Evolutionary conservation across 768 basidiomycete species (phyloP).

Genomic region (Podaxis sp.): DNA sequence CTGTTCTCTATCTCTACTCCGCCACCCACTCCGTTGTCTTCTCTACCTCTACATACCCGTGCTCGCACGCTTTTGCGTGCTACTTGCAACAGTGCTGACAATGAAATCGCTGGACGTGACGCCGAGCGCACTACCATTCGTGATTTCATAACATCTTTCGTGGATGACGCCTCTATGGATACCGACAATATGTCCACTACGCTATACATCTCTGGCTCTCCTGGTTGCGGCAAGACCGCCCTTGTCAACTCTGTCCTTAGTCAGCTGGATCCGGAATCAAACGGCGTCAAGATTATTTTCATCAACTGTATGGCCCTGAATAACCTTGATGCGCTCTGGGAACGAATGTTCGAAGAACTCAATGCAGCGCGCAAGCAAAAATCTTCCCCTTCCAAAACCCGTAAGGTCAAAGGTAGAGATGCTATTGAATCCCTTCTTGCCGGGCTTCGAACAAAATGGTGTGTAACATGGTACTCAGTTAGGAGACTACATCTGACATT

Average conservation of each 20-base stretch:
- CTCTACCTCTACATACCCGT: constrained; percentile 53
- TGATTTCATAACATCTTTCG: constrained; percentile 59
- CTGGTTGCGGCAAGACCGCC: constrained; percentile 92
- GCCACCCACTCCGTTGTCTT: constrained; percentile 56
- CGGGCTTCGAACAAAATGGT: constrained; percentile 56
- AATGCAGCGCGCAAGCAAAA: constrained; percentile 34
- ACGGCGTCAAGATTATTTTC: constrained; percentile 47
- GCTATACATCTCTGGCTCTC: constrained; percentile 90
- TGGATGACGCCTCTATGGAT: constrained; percentile 29
- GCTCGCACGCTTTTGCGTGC: constrained; percentile 71
- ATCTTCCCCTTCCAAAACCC: constrained; percentile 27
- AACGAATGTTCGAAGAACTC: constrained; percentile 61
- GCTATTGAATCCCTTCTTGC: constrained; percentile 45
- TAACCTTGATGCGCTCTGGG: constrained; percentile 69
- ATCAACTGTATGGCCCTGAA: constrained; percentile 84
- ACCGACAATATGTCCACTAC: constrained; percentile 36
- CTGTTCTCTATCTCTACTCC: constrained; percentile 55
- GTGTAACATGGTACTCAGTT: constrained; percentile 17
- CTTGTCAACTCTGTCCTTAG: constrained; percentile 68
- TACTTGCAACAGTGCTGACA: constrained; percentile 55
- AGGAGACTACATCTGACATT: constrained; percentile 17
- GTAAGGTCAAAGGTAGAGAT: constrained; percentile 48
- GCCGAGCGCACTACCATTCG: constrained; percentile 58
- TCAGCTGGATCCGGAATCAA: constrained; percentile 34
- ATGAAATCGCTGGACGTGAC: constrained; percentile 67